Conservation (phyloP, 2,329 filamentous ascomycete genomes). For the Drechslerella coelobrocha region DNA sequence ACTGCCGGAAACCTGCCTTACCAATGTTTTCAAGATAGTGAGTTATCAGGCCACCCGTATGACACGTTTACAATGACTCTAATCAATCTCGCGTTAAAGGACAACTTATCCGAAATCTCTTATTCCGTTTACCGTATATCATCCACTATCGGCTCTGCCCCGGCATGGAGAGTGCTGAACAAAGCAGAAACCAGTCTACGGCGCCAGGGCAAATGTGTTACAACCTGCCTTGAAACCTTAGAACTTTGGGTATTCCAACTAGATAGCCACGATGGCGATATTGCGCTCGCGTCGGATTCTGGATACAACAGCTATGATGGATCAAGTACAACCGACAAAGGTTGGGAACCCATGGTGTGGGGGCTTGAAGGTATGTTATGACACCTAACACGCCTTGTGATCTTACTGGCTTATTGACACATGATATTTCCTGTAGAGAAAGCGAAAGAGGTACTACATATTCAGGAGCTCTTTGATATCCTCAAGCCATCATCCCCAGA, state of each 20-base stretch:
- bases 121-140: slow-evolving; percentile 47
- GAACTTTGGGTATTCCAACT: slow-evolving; percentile 47
- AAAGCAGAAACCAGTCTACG: slow-evolving; percentile 46
- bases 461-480: slow-evolving; percentile 37
- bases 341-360: slow-evolving; percentile 46
- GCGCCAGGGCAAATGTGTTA: slow-evolving; percentile 44
- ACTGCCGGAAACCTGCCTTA: slow-evolving; percentile 50
- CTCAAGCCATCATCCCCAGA: slow-evolving; percentile 17
- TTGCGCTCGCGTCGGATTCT: slow-evolving; percentile 38
- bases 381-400: background rate
- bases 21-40: slow-evolving; percentile 51
- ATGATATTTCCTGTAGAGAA: slow-evolving; percentile 20
- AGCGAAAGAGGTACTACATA: slow-evolving; percentile 27
- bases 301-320: slow-evolving; percentile 49
- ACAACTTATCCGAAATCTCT: slow-evolving; percentile 49
- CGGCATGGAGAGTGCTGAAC: slow-evolving; percentile 39
- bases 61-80: slow-evolving; percentile 16
- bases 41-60: slow-evolving; percentile 12
- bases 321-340: slow-evolving; percentile 36
- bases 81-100: slow-evolving; percentile 29
- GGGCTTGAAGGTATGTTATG: slow-evolving; percentile 35
- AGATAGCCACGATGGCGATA: slow-evolving; percentile 35
- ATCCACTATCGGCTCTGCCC: slow-evolving; percentile 37
- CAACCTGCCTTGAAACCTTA: slow-evolving; percentile 26
- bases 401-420: slow-evolving; percentile 5